A percentile compares a stretch with the other conserved stretches of the same genome.
These are phyloP conservation scores for Epithele typhae DNA, from an alignment of 768 basidiomycete species.

Conservation along the genomic window DNA sequence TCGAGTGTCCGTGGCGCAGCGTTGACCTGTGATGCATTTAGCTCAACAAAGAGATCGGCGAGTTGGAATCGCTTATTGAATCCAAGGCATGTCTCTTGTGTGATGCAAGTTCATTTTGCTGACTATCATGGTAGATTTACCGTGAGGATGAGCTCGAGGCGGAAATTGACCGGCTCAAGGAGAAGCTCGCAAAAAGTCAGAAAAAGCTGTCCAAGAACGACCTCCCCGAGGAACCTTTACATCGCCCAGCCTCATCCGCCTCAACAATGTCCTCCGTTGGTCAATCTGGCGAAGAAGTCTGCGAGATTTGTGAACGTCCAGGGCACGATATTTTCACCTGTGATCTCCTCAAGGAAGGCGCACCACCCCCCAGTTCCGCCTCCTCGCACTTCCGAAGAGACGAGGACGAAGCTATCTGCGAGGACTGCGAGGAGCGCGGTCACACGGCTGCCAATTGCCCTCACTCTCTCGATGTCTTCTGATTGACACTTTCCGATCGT, in stretches of 20 bases:
- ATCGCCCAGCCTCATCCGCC: slow-evolving; percentile 5
- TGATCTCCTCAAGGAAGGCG: slow-evolving; percentile 62
- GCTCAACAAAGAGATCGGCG: slow-evolving; percentile 90
- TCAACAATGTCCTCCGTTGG: slow-evolving; percentile 18
- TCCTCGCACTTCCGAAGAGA: slow-evolving; percentile 5
- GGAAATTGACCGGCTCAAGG: slow-evolving; percentile 73
- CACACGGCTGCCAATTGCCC: slow-evolving; percentile 78
- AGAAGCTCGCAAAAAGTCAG: slow-evolving; percentile 55
- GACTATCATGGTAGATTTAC: slow-evolving; percentile 56
- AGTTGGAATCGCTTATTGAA: slow-evolving; percentile 91
- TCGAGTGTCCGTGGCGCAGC: background rate
- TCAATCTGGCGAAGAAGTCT: slow-evolving; percentile 39
- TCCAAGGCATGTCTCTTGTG: slow-evolving; percentile 57
- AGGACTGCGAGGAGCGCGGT: slow-evolving; percentile 80
- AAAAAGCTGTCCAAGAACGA: slow-evolving; percentile 59
- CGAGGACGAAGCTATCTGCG: slow-evolving; percentile 58
- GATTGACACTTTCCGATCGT: too few relatives aligned
- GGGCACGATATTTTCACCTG: slow-evolving; percentile 89
- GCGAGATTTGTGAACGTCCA: slow-evolving; percentile 83
- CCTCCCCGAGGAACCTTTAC: slow-evolving; percentile 17
- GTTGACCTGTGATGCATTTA: slow-evolving; percentile 28
- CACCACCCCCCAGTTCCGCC: slow-evolving; percentile 23
- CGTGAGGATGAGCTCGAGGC: slow-evolving; percentile 89
- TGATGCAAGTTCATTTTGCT: background rate
- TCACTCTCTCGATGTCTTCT: slow-evolving; percentile 85